Evolutionary conservation across 768 basidiomycete genomes (phyloP).

Genomic region (Termitomyces sp.): DNA sequence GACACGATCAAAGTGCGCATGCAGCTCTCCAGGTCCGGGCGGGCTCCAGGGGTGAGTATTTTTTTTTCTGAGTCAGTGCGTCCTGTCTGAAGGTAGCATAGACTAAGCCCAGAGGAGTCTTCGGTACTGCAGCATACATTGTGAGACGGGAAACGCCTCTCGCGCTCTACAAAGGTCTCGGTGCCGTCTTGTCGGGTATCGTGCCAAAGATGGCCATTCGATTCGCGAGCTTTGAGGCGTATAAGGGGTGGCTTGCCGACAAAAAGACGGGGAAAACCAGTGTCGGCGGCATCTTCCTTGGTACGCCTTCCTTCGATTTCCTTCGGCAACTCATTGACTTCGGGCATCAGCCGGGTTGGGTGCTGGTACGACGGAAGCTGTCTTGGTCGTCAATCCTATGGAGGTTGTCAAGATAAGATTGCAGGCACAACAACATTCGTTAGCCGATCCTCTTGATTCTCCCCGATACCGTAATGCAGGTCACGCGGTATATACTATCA

Average conservation of each 20-base stretch:
- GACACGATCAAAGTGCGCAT: slow-evolving; percentile 99
- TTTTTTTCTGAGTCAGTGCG: background rate
- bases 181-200: slow-evolving; percentile 94
- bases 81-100: slow-evolving; percentile 23
- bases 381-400: slow-evolving; percentile 96
- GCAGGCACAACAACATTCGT: slow-evolving; percentile 95
- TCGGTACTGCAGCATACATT: slow-evolving; percentile 87
- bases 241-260: slow-evolving; percentile 80
- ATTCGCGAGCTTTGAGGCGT: slow-evolving; percentile 95
- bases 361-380: slow-evolving; percentile 93
- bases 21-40: slow-evolving; percentile 87
- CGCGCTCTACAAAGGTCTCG: slow-evolving; percentile 96
- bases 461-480: slow-evolving; percentile 96
- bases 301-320: slow-evolving; percentile 34
- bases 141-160: slow-evolving; percentile 88
- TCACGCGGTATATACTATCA: slow-evolving; percentile 92
- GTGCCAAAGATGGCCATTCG: slow-evolving; percentile 99
- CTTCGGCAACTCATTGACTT: background rate
- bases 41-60: slow-evolving; percentile 71
- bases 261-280: slow-evolving; percentile 73
- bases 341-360: slow-evolving; percentile 72
- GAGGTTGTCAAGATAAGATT: slow-evolving; percentile 98
- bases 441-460: slow-evolving; percentile 90
- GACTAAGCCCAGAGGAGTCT: slow-evolving; percentile 90
- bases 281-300: slow-evolving; percentile 79